Conservation (phyloP, 1,284 basidiomycete genomes). For the Quambalaria eucalypti region DNA sequence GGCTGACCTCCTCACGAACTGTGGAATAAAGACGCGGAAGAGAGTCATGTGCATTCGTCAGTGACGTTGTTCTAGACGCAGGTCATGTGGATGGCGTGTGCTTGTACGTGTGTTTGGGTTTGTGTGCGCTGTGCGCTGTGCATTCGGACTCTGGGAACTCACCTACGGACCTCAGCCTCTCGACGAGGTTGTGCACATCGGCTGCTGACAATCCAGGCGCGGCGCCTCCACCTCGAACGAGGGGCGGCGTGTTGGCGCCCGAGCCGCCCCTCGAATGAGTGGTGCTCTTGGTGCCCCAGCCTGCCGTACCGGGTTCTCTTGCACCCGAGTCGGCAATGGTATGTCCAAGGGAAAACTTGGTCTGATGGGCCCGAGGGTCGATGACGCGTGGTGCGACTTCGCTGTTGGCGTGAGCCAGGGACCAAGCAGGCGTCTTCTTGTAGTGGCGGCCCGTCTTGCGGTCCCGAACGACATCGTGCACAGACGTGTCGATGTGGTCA, state of each 20-base stretch:
- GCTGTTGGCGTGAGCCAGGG: slow-evolving; percentile 3
- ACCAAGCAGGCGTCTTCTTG: slow-evolving; percentile 15
- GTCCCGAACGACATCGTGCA: slow-evolving; percentile 24
- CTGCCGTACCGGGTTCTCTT: neutral
- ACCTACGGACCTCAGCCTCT: slow-evolving; percentile 8
- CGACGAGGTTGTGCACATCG: neutral
- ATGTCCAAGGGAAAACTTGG: slow-evolving; percentile 20
- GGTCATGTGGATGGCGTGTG: slow-evolving; percentile 13
- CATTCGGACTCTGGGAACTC: slow-evolving; percentile 3
- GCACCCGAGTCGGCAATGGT: slow-evolving; percentile 13
- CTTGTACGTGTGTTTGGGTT: slow-evolving; percentile 18
- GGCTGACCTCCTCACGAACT: slow-evolving; percentile 24
- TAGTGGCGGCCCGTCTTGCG: slow-evolving; percentile 28
- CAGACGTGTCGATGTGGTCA: slow-evolving; percentile 2
- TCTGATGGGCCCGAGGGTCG: neutral
- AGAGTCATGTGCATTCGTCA: no score
- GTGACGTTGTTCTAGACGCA: no score
- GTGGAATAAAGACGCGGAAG: slow-evolving; percentile 16
- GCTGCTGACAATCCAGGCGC: neutral
- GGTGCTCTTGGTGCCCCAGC: neutral
- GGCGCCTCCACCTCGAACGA: neutral
- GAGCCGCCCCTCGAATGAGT: neutral
- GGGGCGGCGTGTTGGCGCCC: neutral
- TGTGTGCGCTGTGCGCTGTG: slow-evolving; percentile 10
- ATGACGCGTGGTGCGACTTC: neutral